Base-by-base conservation (phyloP, 179 eudicot genomes). In the Amaranthus tricolor region DNA sequence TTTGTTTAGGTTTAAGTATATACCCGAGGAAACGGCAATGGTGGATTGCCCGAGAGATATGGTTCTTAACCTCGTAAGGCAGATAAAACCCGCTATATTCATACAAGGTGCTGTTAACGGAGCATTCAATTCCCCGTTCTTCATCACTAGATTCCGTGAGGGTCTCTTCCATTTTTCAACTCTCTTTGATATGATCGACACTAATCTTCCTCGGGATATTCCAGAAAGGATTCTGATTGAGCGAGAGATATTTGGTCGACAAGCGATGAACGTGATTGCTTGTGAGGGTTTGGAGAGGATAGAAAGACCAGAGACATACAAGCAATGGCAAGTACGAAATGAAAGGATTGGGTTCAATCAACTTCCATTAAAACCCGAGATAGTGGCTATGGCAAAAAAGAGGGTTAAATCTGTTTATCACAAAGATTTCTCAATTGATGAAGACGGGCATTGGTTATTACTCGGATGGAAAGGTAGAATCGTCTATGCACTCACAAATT, bases 381-480 rank as follows among this genome's bases (percentile, higher is more conserved):
- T 72, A n/a, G 71, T 82, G 47, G 72, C 63, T 14, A 81, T 77
- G 77, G 76, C 82, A 2, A 79, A 64, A 55, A 86, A 71, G 77
- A 81, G 85, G 77, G 83, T 83, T 78, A 79, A 65, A 68, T 54
- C 79, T 21, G 70, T 76, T 5, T 85, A 78, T 76, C 86, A 87
- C 70, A 85, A 76, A 73, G 85, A 87, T 74, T 87, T 77, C 51
- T 77, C 82, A 31, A 71, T 81, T 0, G 88, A 85, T 50, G 85
- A 81, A 81, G 88, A 85, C 49, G 85, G 90, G 48, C 71, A 80
- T 19, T 87, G 90, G 90, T 59, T 85, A 76, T 68, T 87, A 55
- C 86, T 75, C 62, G 88, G 90, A 6, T 87, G 88, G 87, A 87
- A 87, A 66, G 90, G 88, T 17, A 80, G 88, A 66, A 83, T 83